Conservation (phyloP, 768 basidiomycete species). For the Mycena sanguinolenta region DNA sequence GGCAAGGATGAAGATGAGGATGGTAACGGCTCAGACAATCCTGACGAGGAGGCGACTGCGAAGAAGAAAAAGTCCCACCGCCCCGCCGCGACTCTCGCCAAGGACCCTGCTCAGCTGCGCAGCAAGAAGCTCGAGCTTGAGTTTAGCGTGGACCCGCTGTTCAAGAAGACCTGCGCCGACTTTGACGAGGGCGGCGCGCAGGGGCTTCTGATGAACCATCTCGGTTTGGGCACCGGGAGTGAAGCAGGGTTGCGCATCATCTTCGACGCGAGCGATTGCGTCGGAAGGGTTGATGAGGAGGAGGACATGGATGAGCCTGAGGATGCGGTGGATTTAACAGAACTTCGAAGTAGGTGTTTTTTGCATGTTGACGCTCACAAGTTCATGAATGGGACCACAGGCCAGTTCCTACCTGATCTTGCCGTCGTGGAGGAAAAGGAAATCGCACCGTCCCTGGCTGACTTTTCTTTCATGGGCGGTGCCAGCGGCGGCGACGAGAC, state of each 20-base stretch:
- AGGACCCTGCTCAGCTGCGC: slow-evolving; percentile 82
- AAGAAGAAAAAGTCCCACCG: slow-evolving; percentile 78
- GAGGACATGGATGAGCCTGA: slow-evolving; percentile 81
- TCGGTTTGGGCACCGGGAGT: slow-evolving; percentile 79
- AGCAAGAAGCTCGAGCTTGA: slow-evolving; percentile 96
- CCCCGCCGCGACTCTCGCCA: slow-evolving; percentile 89
- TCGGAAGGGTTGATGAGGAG: slow-evolving; percentile 83
- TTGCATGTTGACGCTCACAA: background rate
- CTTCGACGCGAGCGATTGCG: slow-evolving; percentile 95
- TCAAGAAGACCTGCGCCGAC: slow-evolving; percentile 97
- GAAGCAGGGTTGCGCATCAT: slow-evolving; percentile 91
- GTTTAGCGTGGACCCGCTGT: slow-evolving; percentile 96
- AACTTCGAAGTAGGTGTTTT: slow-evolving; percentile 66
- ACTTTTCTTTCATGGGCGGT: slow-evolving; percentile 83
- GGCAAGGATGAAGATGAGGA: slow-evolving; percentile 70
- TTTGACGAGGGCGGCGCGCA: slow-evolving; percentile 99
- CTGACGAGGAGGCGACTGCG: slow-evolving; percentile 73
- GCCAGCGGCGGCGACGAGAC: slow-evolving; percentile 74
- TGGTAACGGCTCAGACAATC: slow-evolving; percentile 72
- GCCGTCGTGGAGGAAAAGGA: slow-evolving; percentile 72
- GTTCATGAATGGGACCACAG: slow-evolving; percentile 47
- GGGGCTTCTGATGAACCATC: slow-evolving; percentile 96
- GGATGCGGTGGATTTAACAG: slow-evolving; percentile 74
- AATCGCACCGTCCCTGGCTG: slow-evolving; percentile 85
- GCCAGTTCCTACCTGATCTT: slow-evolving; percentile 81